Base-by-base conservation (phyloP, 2,329 filamentous ascomycete species). In the Colletotrichum sp. region DNA sequence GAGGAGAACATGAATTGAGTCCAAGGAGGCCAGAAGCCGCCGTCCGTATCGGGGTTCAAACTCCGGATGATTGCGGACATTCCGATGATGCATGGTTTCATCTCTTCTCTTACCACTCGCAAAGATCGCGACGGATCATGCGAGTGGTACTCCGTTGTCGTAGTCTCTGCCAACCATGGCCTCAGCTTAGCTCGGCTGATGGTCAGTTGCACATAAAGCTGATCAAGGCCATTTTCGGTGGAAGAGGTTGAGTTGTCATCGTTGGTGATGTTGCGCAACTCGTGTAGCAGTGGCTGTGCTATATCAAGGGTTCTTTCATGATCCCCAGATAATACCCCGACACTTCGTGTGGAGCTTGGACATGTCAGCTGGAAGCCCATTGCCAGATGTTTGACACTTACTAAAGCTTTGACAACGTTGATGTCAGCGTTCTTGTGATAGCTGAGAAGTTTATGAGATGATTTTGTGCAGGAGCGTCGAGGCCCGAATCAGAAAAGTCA, bases 11-110 rank as follows among this genome's bases (percentile, higher is more conserved):
- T 73, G 2, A 70, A 71, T 16, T 79, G 77, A 26, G 62, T 74
- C 79, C 79, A 80, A 4, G 78, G 74, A 10, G 79, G 68, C 79
- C 79, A 80, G 28, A 78, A 78, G 4, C 68, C 63, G 10, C 72
- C 76, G 2, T 63, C 67, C 5, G 68, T 69, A 9, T 80, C 78
- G 3, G 74, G 76, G 39, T 34, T 76, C 4, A 80, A 36, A 28
- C 18, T n/a, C 7, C 44, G 30, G 7, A 73, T 44, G 8, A 70
- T 9, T 12, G 39, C 8, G 2, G 57, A 44, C 8, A 73, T 39
- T 13, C 16, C 18, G 4, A 2, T 4, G 18, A 30, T 63, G 13
- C 65, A 73, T 8, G 7, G 8, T 34, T 13, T 63, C 30, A 39
- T 57, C 1, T 9, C 36, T 30, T 6, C 13, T 13, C 39, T 52